Percentiles rank a stretch among this genome's conserved stretches.
Conservation (phyloP, 805 yeast species). For the Barnettozyma salicaria region DNA sequence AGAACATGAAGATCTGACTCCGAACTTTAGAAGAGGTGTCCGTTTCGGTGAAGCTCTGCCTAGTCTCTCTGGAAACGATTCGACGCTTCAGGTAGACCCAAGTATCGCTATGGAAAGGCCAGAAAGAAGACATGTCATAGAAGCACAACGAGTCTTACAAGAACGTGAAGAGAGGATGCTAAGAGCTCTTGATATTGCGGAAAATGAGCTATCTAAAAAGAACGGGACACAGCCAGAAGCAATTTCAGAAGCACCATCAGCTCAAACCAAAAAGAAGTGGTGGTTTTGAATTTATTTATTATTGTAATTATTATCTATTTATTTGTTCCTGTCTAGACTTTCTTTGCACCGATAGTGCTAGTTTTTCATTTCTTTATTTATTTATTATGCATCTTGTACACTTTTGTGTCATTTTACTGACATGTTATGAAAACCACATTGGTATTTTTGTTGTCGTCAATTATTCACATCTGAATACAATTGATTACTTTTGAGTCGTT, state of each 20-base stretch:
- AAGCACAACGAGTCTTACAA: slow-evolving; percentile 67
- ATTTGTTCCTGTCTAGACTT: background rate
- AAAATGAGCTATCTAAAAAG: slow-evolving; percentile 3
- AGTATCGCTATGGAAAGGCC: slow-evolving; percentile 55
- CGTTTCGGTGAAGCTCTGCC: slow-evolving; percentile 16
- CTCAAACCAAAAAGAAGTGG: slow-evolving; percentile 1
- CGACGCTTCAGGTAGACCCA: slow-evolving; percentile 31
- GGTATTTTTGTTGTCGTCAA: background rate
- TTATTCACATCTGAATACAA: background rate
- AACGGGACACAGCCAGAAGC: slow-evolving; percentile 29
- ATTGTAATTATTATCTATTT: background rate
- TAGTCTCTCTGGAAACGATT: slow-evolving; percentile 30
- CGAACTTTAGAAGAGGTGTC: slow-evolving; percentile 32
- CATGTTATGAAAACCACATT: background rate
- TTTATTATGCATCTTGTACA: background rate
- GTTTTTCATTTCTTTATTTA: background rate
- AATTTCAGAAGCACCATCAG: background rate
- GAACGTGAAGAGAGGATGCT: slow-evolving; percentile 48
- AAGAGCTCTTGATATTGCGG: slow-evolving; percentile 9
- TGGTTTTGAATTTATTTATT: background rate
- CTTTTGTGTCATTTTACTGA: background rate
- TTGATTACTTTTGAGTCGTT: too few relatives aligned
- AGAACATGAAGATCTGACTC: slow-evolving; percentile 59
- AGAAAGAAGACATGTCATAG: slow-evolving; percentile 62
- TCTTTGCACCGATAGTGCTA: too few relatives aligned